Percentiles rank a stretch among this genome's conserved stretches.
These are phyloP conservation scores for Spirogloea muscicola DNA, from an alignment of 139 green algal genomes.

Conservation along the genomic window DNA sequence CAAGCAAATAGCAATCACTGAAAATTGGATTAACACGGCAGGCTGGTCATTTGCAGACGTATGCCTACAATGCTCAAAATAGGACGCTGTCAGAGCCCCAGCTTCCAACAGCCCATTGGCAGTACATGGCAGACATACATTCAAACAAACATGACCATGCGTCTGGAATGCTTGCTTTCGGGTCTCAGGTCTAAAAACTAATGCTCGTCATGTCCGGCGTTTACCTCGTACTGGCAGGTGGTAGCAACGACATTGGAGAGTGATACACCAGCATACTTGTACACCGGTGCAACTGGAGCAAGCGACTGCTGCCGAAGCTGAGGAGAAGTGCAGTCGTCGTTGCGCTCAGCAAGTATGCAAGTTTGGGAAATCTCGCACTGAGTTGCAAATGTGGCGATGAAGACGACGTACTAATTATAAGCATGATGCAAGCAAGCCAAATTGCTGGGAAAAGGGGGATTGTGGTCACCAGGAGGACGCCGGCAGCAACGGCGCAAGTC, in stretches of 20 bases:
- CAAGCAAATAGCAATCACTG: not conserved
- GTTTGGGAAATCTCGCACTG: not conserved
- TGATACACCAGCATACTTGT: slow-evolving; percentile 67
- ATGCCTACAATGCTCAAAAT: too few relatives aligned
- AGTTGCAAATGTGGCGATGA: not conserved
- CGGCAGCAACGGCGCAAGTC: slow-evolving; percentile 58
- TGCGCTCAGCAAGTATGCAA: not conserved
- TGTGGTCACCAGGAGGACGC: not conserved
- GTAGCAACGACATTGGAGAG: slow-evolving; percentile 94
- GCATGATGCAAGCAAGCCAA: not conserved
- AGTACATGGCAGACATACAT: too few relatives aligned
- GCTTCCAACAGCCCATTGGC: too few relatives aligned
- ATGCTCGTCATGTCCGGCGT: too few relatives aligned
- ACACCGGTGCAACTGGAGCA: slow-evolving; percentile 57
- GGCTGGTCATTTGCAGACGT: too few relatives aligned
- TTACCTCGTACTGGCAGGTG: slow-evolving; percentile 94
- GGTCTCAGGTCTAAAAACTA: too few relatives aligned
- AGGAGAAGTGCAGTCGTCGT: too few relatives aligned
- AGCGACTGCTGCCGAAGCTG: slow-evolving; percentile 27
- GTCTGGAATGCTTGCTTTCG: too few relatives aligned
- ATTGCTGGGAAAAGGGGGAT: not conserved
- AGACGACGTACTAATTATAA: not conserved
- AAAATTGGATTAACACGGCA: not conserved
- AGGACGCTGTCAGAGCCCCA: too few relatives aligned
- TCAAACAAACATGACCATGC: too few relatives aligned